phyloP scores from a whole-genome alignment of 768 basidiomycete genomes.

The Phanerodontia chrysosporium region DNA sequence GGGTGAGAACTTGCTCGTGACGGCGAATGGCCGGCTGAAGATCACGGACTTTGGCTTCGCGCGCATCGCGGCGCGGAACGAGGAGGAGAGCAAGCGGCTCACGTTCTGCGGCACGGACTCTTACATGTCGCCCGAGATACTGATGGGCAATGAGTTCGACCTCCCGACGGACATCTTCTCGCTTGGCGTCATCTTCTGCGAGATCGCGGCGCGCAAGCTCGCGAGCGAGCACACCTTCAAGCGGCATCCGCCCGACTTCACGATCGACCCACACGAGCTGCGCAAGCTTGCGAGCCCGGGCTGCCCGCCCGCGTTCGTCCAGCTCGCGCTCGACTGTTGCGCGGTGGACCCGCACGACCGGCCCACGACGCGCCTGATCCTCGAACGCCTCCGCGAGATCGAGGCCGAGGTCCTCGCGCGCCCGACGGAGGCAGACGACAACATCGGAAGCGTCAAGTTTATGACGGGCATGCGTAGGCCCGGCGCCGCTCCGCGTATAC shows the following conservation, averaged over 20 bases:
- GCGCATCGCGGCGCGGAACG: slow-evolving; percentile 87
- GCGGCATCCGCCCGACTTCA: slow-evolving; percentile 75
- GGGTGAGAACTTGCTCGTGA: slow-evolving; percentile 96
- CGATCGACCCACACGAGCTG: slow-evolving; percentile 73
- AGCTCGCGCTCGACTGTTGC: slow-evolving; percentile 77
- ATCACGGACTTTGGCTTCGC: slow-evolving; percentile 99
- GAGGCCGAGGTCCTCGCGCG: slow-evolving; percentile 79
- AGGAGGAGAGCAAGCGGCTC: slow-evolving; percentile 80
- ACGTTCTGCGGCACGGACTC: slow-evolving; percentile 90
- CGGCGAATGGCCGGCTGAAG: slow-evolving; percentile 90
- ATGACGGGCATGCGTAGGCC: slow-evolving; percentile 62
- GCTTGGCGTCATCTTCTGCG: slow-evolving; percentile 88
- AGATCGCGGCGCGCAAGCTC: slow-evolving; percentile 80
- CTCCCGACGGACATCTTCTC: slow-evolving; percentile 94
- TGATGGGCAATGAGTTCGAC: slow-evolving; percentile 88
- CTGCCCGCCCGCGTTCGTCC: slow-evolving; percentile 75
- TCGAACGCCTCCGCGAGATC: slow-evolving; percentile 74
- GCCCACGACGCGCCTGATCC: slow-evolving; percentile 73
- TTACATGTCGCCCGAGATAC: slow-evolving; percentile 97
- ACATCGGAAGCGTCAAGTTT: slow-evolving; percentile 84
- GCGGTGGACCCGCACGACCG: slow-evolving; percentile 58
- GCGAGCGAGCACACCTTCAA: slow-evolving; percentile 81
- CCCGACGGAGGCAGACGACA: slow-evolving; percentile 61
- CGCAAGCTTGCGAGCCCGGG: slow-evolving; percentile 59
- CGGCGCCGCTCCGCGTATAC: slow-evolving; percentile 64